These are phyloP conservation scores for Ballota nigra DNA, from an alignment of 257 asterid species.

Conservation along the genomic window DNA sequence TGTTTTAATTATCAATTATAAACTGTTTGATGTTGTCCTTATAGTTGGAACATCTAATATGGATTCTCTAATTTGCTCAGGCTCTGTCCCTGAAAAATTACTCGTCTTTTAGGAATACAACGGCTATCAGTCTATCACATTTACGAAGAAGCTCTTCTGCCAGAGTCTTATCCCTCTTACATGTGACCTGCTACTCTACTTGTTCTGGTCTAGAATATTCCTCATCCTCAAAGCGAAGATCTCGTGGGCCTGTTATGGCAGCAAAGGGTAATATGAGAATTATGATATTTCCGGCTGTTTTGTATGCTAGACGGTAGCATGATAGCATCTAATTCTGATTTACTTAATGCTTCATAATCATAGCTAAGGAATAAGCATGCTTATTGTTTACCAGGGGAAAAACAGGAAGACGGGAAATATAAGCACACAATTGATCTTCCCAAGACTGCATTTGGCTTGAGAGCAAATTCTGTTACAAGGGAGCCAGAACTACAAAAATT, in stretches of 20 bases:
- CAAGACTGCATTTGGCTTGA: slow-evolving; percentile 77
- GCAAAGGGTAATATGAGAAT: slow-evolving; percentile 39
- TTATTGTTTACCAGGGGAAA: slow-evolving; percentile 44
- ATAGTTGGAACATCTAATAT: slow-evolving; percentile 30
- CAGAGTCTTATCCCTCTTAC: slow-evolving; percentile 45
- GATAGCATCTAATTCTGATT: slow-evolving; percentile 8
- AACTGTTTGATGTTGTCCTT: slow-evolving; percentile 14
- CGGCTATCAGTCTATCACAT: slow-evolving; percentile 48
- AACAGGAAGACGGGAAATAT: slow-evolving; percentile 88
- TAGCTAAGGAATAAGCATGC: slow-evolving; percentile 19
- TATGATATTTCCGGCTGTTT: slow-evolving; percentile 1
- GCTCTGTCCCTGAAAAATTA: slow-evolving; percentile 66
- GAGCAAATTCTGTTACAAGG: slow-evolving; percentile 87
- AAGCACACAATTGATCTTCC: slow-evolving; percentile 93
- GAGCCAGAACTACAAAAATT: slow-evolving; percentile 93
- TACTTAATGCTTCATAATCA: slow-evolving; percentile 14
- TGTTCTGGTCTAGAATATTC: slow-evolving; percentile 41
- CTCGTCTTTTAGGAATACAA: slow-evolving; percentile 59
- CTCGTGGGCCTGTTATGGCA: slow-evolving; percentile 80
- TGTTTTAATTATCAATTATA: slow-evolving; percentile 8
- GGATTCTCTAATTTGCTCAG: slow-evolving; percentile 49
- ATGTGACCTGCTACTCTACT: slow-evolving; percentile 47
- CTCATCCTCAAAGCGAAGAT: slow-evolving; percentile 58
- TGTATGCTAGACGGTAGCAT: slow-evolving; percentile 16
- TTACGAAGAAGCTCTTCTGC: slow-evolving; percentile 61